A percentile compares a stretch with the other conserved stretches of the same genome.
phyloP scores from a whole-genome alignment of 1,284 basidiomycete species.

The Cystobasidium slooffiae region DNA sequence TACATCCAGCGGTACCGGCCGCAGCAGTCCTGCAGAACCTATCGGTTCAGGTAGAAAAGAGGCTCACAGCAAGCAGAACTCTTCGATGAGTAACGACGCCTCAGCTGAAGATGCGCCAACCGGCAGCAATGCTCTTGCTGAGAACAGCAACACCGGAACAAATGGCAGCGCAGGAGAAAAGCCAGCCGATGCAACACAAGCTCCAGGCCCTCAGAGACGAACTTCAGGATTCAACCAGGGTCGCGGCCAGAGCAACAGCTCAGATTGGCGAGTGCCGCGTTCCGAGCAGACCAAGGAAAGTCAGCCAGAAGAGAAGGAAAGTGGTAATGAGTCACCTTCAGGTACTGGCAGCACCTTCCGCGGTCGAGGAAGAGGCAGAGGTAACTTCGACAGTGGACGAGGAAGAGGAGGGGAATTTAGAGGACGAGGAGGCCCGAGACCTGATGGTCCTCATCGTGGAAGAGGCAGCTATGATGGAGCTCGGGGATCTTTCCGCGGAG shows the following conservation, averaged over 20 bases:
- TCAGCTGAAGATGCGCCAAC: neutral
- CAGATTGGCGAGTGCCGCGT: conserved; percentile 1
- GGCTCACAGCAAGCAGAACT: neutral
- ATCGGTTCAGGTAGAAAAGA: conserved; percentile 2
- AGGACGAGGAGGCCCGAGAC: neutral
- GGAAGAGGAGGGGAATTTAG: neutral
- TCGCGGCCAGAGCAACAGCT: neutral
- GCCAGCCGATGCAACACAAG: neutral
- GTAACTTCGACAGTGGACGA: conserved; percentile 1
- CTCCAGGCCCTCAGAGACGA: neutral
- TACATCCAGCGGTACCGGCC: conserved; percentile 17
- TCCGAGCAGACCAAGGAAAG: neutral
- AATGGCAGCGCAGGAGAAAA: neutral
- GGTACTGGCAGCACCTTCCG: neutral
- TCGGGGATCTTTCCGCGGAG: neutral
- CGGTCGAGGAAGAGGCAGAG: neutral
- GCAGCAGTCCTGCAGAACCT: conserved; percentile 15
- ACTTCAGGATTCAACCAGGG: neutral
- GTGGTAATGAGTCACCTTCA: conserved; percentile 9
- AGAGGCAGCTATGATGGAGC: neutral
- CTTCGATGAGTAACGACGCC: neutral
- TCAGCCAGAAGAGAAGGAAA: neutral
- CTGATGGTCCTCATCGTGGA: neutral
- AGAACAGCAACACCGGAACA: neutral
- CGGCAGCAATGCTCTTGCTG: neutral